A percentile compares a stretch with the other conserved stretches of the same genome.
Evolutionary conservation across 805 yeast genomes (phyloP).

Genomic region (Barnettozyma californica): DNA sequence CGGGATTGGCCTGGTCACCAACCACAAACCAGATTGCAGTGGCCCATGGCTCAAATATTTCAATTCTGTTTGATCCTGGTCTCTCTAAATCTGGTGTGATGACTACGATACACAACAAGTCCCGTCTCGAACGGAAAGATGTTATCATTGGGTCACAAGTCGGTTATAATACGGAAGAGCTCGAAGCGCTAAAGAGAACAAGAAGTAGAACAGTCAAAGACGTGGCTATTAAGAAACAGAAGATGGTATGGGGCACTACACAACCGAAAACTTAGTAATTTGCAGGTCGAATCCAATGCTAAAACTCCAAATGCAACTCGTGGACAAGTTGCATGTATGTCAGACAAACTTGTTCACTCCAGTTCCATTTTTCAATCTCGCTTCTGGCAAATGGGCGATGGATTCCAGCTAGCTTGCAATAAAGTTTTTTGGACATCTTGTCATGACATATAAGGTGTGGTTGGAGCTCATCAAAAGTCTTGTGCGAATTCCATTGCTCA

Average conservation of each 20-base stretch:
- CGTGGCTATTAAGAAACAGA: slow-evolving; percentile 1
- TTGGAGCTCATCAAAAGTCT: slow-evolving; percentile 10
- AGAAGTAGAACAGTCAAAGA: slow-evolving; percentile 9
- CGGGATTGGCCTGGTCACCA: slow-evolving; percentile 20
- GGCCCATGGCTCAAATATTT: slow-evolving; percentile 10
- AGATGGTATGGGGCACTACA: slow-evolving; percentile 15
- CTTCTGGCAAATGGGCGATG: not conserved
- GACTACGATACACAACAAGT: slow-evolving; percentile 15
- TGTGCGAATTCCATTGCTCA: slow-evolving; percentile 9
- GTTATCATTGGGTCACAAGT: slow-evolving; percentile 5
- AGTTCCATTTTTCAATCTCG: slow-evolving; percentile 11
- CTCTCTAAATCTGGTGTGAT: slow-evolving; percentile 20
- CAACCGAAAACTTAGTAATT: not conserved
- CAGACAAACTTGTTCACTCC: slow-evolving; percentile 3
- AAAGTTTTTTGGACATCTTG: slow-evolving; percentile 12
- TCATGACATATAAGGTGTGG: slow-evolving; percentile 20
- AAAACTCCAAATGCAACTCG: slow-evolving; percentile 5
- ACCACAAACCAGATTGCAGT: slow-evolving; percentile 22
- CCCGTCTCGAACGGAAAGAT: slow-evolving; percentile 13
- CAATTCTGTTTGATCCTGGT: slow-evolving; percentile 17
- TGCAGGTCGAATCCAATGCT: not conserved
- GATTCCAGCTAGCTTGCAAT: slow-evolving; percentile 8
- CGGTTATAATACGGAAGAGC: slow-evolving; percentile 19
- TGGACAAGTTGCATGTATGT: slow-evolving; percentile 1
- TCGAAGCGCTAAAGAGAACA: slow-evolving; percentile 11